Base-by-base conservation (phyloP, 495 filamentous ascomycete species). In the Hypoxylon intermedium region DNA sequence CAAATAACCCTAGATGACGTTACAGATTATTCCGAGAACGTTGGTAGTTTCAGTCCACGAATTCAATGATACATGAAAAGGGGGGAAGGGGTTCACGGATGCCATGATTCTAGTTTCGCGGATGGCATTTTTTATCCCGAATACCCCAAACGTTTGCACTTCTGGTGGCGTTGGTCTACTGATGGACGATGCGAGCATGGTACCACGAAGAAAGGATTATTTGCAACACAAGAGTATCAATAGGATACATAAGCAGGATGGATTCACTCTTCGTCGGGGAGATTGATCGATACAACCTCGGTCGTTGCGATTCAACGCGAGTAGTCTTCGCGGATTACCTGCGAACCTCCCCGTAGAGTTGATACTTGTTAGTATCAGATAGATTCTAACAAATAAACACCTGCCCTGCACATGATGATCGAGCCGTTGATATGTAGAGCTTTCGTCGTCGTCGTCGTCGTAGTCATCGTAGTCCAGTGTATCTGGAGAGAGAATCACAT, bases 61-160 rank as follows among this genome's bases (percentile, higher is more conserved):
- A 26, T 26, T n/a, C n/a, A n/a, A n/a, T n/a, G n/a, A n/a, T n/a
- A n/a, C n/a, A n/a, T n/a, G n/a, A n/a, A n/a, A 18, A 6, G 13
- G 5, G 3, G 36, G 9, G 36, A 7, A 38, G 5, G 33, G 15
- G 16, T 36, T 15, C 33, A 36, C 15, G n/a, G 33, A 36, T 36
- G 11, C n/a, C n/a, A 34, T 24, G 20, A 11, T 18, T 34, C 16
- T 20, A 48, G n/a, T 42, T 19, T 24, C 15, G 41, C 26, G 7
- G 18, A 16, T 12, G 9, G 48, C 38, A 45, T 44, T 36, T 36
- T 2, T 40, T 33, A 7, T 9, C 40, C 19, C 9, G 40, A 57
- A 56, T 63, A 57, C 53, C 48, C 59, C 40, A 45, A 20, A 20
- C 15, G 46, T 28, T 50, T 55, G 50, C 50, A 65, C 59, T 64